These are phyloP conservation scores for Kodamaea anthophila DNA, from an alignment of 1,139 yeast species.

Conservation along the genomic window DNA sequence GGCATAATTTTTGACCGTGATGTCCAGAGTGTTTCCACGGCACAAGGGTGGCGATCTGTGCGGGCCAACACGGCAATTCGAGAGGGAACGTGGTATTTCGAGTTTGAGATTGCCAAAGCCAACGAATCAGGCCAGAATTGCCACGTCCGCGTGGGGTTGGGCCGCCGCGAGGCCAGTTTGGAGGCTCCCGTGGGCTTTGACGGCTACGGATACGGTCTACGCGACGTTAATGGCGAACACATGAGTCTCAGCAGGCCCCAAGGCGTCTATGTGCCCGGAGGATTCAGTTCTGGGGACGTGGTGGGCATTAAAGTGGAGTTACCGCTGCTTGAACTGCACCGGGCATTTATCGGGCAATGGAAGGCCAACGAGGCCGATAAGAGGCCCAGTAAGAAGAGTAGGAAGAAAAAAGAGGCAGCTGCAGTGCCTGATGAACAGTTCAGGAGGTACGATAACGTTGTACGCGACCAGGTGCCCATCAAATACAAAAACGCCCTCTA, in stretches of 20 bases:
- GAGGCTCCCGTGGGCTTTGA: constrained; percentile 97
- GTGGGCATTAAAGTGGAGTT: constrained; percentile 74
- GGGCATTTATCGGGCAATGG: constrained; percentile 20
- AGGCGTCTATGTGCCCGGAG: constrained; percentile 33
- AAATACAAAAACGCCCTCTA: constrained; percentile 71
- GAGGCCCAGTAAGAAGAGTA: constrained; percentile 8
- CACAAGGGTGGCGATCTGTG: constrained; percentile 76
- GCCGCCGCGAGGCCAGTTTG: constrained; percentile 77
- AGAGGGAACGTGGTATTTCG: constrained; percentile 81
- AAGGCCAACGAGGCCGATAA: constrained; percentile 5
- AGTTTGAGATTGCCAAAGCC: constrained; percentile 50
- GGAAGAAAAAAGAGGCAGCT: constrained; percentile 5
- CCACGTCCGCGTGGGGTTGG: constrained; percentile 80
- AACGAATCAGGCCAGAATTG: constrained; percentile 28
- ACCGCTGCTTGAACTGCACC: constrained; percentile 49
- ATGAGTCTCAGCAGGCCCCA: constrained; percentile 70
- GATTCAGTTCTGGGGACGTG: constrained; percentile 71
- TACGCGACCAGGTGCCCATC: constrained; percentile 85
- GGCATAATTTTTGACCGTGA: constrained; percentile 47
- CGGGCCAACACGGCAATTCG: constrained; percentile 70
- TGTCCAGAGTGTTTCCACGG: constrained; percentile 43
- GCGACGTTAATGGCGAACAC: constrained; percentile 77
- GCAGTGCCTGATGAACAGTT: constrained; percentile 9
- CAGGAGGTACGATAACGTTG: constrained; percentile 30
- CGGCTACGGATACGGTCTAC: constrained; percentile 85